Base-by-base conservation (phyloP, 2,329 filamentous ascomycete species). In the Fusarium kyushuense region DNA sequence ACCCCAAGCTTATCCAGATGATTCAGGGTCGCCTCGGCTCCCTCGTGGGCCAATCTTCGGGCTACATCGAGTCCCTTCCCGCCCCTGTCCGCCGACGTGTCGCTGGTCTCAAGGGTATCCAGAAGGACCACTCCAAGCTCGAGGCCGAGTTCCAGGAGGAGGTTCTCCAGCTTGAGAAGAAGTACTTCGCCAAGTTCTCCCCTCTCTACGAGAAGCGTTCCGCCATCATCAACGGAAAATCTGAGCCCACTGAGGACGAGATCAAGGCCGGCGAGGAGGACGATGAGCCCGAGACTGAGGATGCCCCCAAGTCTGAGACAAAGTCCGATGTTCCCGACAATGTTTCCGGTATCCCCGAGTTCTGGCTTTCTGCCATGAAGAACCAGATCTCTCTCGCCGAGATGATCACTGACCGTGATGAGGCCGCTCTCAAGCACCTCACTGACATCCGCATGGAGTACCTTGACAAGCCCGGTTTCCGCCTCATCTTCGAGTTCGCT, bases 361-460 rank as follows among this genome's bases (percentile, higher is more conserved):
- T 99, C 87, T 99, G 96, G 96, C 87, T 99, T 51, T 97, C 95
- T 65, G 95, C 96, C 74, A 98, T 99, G 95, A 99, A 99, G 88
- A 99, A 99, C 86, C 95, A 97, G 80, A 89, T 96, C 76, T 97
- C 94, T 30, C 90, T 99, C 58, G 93, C 95, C 58, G 96, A 99
- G 83, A 97, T 97, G 89, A 97, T 99, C 79, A 99, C 96, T 76
- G 96, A 98, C 76, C 92, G 94, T 71, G 96, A 99, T 78, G 96
- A 99, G 87, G 90, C 89, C 72, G 96, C 94, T 54, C 90, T 99
- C 60, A 97, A 96, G 84, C 87, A 91, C 77, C 86, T 99, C 59
- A 90, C 87, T 72, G 95, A 99, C 79, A 93, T 99, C 75, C 94
- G 95, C 78, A 97, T 99, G 95, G 95, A 99, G 84, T 99, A 99